Evolutionary conservation across 495 filamentous ascomycete species (phyloP), one percentile per base, ranked within the genome.

Genomic region (Aspergillus avenaceus): DNA sequence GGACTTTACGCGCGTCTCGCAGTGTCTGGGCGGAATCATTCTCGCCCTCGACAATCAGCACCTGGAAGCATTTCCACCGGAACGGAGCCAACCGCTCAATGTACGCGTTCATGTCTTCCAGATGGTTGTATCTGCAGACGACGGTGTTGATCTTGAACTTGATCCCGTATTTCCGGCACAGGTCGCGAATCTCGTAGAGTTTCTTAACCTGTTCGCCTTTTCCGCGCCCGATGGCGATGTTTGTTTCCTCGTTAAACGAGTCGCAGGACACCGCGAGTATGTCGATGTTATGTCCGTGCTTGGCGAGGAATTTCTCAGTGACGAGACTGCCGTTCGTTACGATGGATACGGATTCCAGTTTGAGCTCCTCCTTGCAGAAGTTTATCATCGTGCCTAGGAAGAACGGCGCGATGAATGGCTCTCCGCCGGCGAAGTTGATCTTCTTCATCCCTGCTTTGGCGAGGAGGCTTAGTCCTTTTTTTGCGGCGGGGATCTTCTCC

Each of bases 81-180:
- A 78, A 80, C 1, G 80, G 80, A 9, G 57, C 60, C 9, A 82
- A 62, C 31, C 52, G 22, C 5, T 45, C 41, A 21, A 83, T 64
- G 4, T 41, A 56, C n/a, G 50, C 58, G 13, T 67, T 74, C 79
- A 84, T 84, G 45, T 82, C 76, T 47, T 83, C 79, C 1, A 70
- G 16, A 55, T 64, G 72, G 41, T 83, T 84, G 45, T 70, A 62
- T 9, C 46, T 61, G 48, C 70, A 72, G 14, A 84, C 69, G 1
- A 82, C 79, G 5, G 80, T 83, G 56, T 82, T 83, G 47, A 84
- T 54, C 65, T 84, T 82, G 63, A 84, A 80, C 59, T 72, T 75
- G 57, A 82, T 70, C 1, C 70, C 67, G 12, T 70, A 66, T 47
- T 74, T 42, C 3, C 54, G 54, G 53, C 80, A 83, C 62, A 73